A percentile compares a stretch with the other conserved stretches of the same genome.
Conservation (phyloP, 148 eudicot species). For the Selenicereus undatus region DNA sequence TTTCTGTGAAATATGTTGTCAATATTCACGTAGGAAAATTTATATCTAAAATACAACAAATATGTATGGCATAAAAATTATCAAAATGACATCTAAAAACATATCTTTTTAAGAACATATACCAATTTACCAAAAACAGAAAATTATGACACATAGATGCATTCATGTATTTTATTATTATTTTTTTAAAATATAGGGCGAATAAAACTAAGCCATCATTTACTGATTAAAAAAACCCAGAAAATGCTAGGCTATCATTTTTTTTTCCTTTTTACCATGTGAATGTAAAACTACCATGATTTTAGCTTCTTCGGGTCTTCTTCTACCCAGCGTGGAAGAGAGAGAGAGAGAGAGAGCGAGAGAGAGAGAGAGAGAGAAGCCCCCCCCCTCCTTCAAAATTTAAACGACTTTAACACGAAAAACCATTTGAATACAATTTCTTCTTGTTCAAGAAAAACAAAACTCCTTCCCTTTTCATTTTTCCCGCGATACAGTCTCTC, state of each 20-base stretch:
- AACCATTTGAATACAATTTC: not conserved
- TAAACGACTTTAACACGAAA: not conserved
- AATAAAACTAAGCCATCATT: not conserved
- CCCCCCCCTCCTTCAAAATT: not conserved
- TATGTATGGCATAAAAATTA: too few relatives aligned
- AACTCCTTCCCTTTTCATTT: not conserved
- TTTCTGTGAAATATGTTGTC: too few relatives aligned
- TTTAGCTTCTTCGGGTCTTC: not conserved
- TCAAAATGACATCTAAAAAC: too few relatives aligned
- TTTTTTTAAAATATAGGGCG: too few relatives aligned
- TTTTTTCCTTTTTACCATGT: not conserved
- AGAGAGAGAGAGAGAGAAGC: not conserved
- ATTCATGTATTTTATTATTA: too few relatives aligned
- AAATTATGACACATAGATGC: too few relatives aligned
- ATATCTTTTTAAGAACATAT: too few relatives aligned
- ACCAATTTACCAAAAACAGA: too few relatives aligned
- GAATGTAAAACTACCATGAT: not conserved
- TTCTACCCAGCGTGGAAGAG: not conserved
- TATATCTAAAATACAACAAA: too few relatives aligned
- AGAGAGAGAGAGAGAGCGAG: not conserved
- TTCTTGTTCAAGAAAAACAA: not conserved
- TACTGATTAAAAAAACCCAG: too few relatives aligned
- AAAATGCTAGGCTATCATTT: too few relatives aligned
- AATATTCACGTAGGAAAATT: too few relatives aligned
- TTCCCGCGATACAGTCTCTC: constrained; percentile 24